These are phyloP conservation scores for Peniophora sp. DNA, from an alignment of 1,284 basidiomycete genomes.

Conservation along the genomic window DNA sequence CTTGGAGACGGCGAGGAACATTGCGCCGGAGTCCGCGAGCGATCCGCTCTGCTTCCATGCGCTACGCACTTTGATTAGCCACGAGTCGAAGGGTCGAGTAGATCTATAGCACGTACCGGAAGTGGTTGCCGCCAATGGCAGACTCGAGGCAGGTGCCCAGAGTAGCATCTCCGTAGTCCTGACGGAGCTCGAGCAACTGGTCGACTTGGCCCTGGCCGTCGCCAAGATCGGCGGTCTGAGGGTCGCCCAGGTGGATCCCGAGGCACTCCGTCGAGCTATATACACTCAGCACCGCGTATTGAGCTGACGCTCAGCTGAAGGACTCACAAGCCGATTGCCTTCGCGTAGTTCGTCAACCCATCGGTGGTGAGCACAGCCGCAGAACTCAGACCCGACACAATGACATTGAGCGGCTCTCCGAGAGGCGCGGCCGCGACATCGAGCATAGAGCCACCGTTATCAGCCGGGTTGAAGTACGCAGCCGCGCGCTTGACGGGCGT, in stretches of 20 bases:
- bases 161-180: constrained; percentile 50
- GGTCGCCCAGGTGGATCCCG: constrained; percentile 54
- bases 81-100: background rate
- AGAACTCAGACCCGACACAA: constrained; percentile 44
- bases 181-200: constrained; percentile 58
- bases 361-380: constrained; percentile 57
- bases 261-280: constrained; percentile 66
- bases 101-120: constrained; percentile 47
- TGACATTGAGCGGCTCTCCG: constrained; percentile 34
- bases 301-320: constrained; percentile 3
- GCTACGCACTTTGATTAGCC: constrained; percentile 24
- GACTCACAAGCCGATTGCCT: constrained; percentile 57
- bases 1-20: constrained; percentile 62
- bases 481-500: background rate
- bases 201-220: constrained; percentile 55
- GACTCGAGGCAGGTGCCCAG: constrained; percentile 62
- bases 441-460: constrained; percentile 24
- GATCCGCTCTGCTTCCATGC: constrained; percentile 71
- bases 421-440: constrained; percentile 22
- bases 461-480: constrained; percentile 13
- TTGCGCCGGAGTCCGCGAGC: constrained; percentile 46
- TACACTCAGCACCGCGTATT: background rate
- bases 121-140: constrained; percentile 59
- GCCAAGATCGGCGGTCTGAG: constrained; percentile 63
- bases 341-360: constrained; percentile 51